Conservation (phyloP, 1,284 basidiomycete genomes). For the Erythrobasidium hasegawianum region DNA sequence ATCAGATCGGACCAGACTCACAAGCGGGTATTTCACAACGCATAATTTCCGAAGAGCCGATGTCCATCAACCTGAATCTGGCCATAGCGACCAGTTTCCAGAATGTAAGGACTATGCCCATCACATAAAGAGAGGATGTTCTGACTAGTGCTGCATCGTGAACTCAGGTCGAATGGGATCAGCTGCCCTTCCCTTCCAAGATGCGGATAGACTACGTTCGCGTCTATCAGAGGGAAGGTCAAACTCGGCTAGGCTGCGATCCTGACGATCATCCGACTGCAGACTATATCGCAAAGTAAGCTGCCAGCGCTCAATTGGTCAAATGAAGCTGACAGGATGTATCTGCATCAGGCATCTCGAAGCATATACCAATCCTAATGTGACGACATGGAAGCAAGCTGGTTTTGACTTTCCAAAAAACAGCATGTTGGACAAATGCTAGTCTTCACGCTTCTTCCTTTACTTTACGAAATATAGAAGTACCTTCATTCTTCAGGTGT, state of each 20-base stretch:
- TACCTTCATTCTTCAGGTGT: too few species aligned
- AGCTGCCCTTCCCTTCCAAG: conserved; percentile 60
- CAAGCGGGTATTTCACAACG: conserved; percentile 33
- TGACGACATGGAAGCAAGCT: conserved; percentile 49
- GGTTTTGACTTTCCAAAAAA: conserved; percentile 50
- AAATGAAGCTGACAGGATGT: not conserved
- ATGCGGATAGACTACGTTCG: conserved; percentile 80
- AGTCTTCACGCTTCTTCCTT: too few species aligned
- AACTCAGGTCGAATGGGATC: conserved; percentile 10
- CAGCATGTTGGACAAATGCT: conserved; percentile 45
- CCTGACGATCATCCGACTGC: conserved; percentile 71
- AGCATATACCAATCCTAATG: conserved; percentile 46
- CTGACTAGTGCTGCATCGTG: too few species aligned
- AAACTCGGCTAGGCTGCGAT: conserved; percentile 75
- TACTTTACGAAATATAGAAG: too few species aligned
- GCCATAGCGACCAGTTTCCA: conserved; percentile 78
- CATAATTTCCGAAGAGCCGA: conserved; percentile 43
- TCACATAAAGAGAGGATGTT: too few species aligned
- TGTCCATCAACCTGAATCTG: conserved; percentile 73
- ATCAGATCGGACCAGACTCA: conserved; percentile 32
- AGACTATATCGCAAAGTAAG: conserved; percentile 57
- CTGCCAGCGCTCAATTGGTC: not conserved
- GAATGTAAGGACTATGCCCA: too few species aligned
- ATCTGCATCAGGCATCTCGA: conserved; percentile 33
- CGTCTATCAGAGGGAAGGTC: conserved; percentile 50